phyloP scores from a whole-genome alignment of 768 basidiomycete genomes.

The Xerocomellus chrysenteron region DNA sequence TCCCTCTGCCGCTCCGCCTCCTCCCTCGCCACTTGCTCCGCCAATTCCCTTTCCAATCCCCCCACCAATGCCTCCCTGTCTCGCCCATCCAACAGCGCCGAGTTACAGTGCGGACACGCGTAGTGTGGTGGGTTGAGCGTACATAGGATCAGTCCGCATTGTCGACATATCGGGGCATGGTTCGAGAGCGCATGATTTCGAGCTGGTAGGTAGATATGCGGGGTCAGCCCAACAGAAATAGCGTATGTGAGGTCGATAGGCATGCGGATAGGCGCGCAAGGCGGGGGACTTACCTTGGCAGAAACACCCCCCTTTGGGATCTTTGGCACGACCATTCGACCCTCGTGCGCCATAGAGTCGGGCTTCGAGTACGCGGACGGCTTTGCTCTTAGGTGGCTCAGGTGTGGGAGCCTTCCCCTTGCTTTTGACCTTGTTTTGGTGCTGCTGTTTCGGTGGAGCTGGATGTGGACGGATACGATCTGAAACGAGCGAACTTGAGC shows the following conservation, averaged over 20 bases:
- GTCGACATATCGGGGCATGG: slow-evolving; percentile 52
- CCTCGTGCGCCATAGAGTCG: slow-evolving; percentile 41
- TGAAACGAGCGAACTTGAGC: slow-evolving; percentile 49
- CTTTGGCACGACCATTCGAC: slow-evolving; percentile 38
- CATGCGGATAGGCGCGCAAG: not conserved
- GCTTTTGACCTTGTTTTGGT: slow-evolving; percentile 29
- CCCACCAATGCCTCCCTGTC: slow-evolving; percentile 38
- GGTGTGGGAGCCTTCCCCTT: slow-evolving; percentile 40
- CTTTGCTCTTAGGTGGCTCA: slow-evolving; percentile 45
- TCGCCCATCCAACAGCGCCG: slow-evolving; percentile 36
- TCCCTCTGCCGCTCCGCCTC: slow-evolving; percentile 46
- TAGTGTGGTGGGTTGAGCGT: slow-evolving; percentile 51
- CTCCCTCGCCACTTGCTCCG: slow-evolving; percentile 45
- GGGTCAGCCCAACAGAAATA: not conserved
- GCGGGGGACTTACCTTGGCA: slow-evolving; percentile 51
- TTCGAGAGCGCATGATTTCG: slow-evolving; percentile 56
- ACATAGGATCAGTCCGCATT: slow-evolving; percentile 67
- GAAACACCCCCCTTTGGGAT: slow-evolving; percentile 67
- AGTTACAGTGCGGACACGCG: slow-evolving; percentile 54
- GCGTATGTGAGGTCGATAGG: not conserved
- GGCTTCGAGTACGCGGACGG: slow-evolving; percentile 47
- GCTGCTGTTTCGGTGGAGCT: slow-evolving; percentile 17
- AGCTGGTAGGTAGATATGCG: slow-evolving; percentile 37
- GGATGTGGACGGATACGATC: slow-evolving; percentile 47
- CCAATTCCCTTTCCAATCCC: slow-evolving; percentile 46